phyloP scores from a whole-genome alignment of 306 rosid species.

The Vicia faba region DNA sequence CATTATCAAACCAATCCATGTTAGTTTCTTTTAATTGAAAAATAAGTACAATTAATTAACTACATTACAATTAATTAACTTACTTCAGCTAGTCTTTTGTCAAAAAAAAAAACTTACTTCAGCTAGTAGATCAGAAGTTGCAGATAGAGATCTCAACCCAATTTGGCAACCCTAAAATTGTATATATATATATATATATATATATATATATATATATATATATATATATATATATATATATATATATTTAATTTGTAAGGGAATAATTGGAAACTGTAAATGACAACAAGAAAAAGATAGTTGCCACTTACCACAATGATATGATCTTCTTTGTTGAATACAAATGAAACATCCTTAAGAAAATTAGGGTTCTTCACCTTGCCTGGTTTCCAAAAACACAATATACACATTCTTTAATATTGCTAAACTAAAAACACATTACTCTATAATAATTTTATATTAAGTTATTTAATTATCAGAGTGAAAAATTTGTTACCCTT shows the following conservation, averaged over 20 bases:
- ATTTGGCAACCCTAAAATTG: constrained; percentile 70
- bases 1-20: constrained; percentile 19
- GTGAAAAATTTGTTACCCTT: constrained; percentile 49
- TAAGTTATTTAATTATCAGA: background rate
- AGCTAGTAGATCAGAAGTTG: constrained; percentile 60
- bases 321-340: constrained; percentile 63
- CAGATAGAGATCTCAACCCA: constrained; percentile 74
- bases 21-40: background rate
- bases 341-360: constrained; percentile 54
- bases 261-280: background rate
- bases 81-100: too few relatives aligned
- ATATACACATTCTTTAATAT: background rate
- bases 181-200: too few relatives aligned
- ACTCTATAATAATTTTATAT: background rate
- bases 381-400: constrained; percentile 44
- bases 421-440: background rate
- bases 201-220: too few relatives aligned
- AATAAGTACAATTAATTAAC: too few relatives aligned
- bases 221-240: too few relatives aligned
- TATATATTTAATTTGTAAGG: too few relatives aligned
- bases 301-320: constrained; percentile 89
- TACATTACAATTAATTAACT: constrained; percentile 5
- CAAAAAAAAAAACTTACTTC: too few relatives aligned
- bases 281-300: background rate
- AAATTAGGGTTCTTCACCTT: constrained; percentile 72